Conservation (phyloP, 140 eudicot species). For the Flaveria floridana region DNA sequence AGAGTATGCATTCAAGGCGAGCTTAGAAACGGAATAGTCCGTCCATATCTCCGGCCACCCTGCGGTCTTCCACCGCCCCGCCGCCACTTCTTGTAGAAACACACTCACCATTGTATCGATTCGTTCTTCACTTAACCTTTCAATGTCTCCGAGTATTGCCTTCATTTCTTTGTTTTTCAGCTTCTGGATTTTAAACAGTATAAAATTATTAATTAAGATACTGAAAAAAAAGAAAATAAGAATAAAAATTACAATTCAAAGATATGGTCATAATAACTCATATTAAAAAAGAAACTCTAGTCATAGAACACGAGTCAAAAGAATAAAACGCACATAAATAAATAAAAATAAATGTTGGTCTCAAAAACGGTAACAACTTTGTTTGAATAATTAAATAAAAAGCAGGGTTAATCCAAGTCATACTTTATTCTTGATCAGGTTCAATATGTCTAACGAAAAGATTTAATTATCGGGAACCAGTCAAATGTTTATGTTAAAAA, state of each 20-base stretch:
- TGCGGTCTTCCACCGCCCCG: slow-evolving; percentile 50
- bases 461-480: too few relatives aligned
- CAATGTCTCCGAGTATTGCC: slow-evolving; percentile 47
- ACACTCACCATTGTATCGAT: slow-evolving; percentile 44
- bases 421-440: neutral
- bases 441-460: too few relatives aligned
- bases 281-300: too few relatives aligned
- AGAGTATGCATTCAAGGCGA: slow-evolving; percentile 76
- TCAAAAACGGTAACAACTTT: too few relatives aligned
- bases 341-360: too few relatives aligned
- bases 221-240: neutral
- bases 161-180: slow-evolving; percentile 43
- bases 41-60: slow-evolving; percentile 95
- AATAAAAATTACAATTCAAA: too few relatives aligned
- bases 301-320: too few relatives aligned
- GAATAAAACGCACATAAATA: too few relatives aligned
- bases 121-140: slow-evolving; percentile 44
- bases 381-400: too few relatives aligned
- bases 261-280: too few relatives aligned
- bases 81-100: slow-evolving; percentile 57
- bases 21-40: slow-evolving; percentile 77
- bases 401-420: too few relatives aligned
- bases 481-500: too few relatives aligned
- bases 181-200: slow-evolving; percentile 46
- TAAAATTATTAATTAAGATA: neutral